phyloP scores from a whole-genome alignment of 805 yeast genomes.

The Wilhelminamyces savonicus region DNA sequence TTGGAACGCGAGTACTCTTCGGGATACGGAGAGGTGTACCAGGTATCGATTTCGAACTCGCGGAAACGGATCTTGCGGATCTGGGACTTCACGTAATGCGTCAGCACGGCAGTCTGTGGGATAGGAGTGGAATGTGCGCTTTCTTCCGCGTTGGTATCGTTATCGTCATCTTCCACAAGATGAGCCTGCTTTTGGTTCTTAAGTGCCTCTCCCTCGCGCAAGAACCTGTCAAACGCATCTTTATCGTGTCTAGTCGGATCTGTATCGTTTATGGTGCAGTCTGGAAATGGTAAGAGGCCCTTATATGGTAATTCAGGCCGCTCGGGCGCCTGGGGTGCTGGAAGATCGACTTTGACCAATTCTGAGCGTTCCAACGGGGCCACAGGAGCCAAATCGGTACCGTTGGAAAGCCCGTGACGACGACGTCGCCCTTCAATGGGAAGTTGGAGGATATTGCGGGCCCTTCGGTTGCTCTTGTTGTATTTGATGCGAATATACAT shows the following conservation, averaged over 20 bases:
- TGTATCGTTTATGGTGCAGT: constrained; percentile 55
- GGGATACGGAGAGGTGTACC: constrained; percentile 94
- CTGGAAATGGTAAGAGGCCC: constrained; percentile 55
- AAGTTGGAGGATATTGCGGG: neutral
- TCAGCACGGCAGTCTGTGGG: constrained; percentile 1
- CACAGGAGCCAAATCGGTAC: no score
- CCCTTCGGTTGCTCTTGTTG: neutral
- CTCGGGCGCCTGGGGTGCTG: no score
- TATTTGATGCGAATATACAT: no score
- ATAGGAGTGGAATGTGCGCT: constrained; percentile 3
- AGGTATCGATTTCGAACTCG: constrained; percentile 70
- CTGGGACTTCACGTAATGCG: constrained; percentile 27
- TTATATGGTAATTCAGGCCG: constrained; percentile 61
- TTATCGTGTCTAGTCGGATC: constrained; percentile 53
- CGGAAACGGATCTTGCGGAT: constrained; percentile 66
- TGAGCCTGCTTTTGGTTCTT: no score
- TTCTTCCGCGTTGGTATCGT: neutral
- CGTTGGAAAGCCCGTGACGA: no score
- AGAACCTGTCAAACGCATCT: constrained; percentile 37
- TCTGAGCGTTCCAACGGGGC: no score
- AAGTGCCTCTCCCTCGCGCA: no score
- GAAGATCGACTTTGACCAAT: no score
- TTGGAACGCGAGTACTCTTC: constrained; percentile 65
- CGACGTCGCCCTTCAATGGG: no score
- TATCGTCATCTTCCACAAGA: no score